A percentile compares a stretch with the other conserved stretches of the same genome.
phyloP scores from a whole-genome alignment of 768 basidiomycete genomes.

The Tricholoma flavovirens region DNA sequence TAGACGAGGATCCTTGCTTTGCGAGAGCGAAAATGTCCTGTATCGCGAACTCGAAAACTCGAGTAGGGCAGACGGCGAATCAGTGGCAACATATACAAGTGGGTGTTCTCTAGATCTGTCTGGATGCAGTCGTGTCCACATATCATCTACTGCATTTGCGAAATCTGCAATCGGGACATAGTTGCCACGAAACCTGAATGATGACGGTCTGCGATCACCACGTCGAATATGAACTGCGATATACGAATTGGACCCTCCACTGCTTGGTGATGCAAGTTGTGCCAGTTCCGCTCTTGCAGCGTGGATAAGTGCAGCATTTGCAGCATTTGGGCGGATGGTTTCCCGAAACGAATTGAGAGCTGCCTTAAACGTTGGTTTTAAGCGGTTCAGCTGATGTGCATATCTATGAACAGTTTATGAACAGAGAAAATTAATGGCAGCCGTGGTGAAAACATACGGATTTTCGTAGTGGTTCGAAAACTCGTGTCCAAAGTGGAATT shows the following conservation, averaged over 20 bases:
- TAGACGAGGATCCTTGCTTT: conserved; percentile 37
- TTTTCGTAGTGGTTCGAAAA: conserved; percentile 59
- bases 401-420: conserved; percentile 33
- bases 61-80: conserved; percentile 39
- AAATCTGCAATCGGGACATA: conserved; percentile 49
- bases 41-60: conserved; percentile 35
- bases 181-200: conserved; percentile 35
- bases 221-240: conserved; percentile 58
- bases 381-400: conserved; percentile 46
- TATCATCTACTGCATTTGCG: conserved; percentile 33
- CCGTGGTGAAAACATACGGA: conserved; percentile 39
- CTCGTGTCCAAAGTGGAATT: conserved; percentile 53
- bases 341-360: conserved; percentile 42
- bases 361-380: conserved; percentile 47
- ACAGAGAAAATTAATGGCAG: conserved; percentile 1
- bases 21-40: conserved; percentile 40
- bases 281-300: conserved; percentile 43
- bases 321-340: conserved; percentile 49
- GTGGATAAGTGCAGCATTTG: conserved; percentile 41
- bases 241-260: conserved; percentile 27
- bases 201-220: conserved; percentile 48
- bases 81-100: conserved; percentile 55
- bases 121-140: conserved; percentile 34
- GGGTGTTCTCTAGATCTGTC: conserved; percentile 21
- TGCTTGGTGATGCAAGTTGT: conserved; percentile 16